Evolutionary conservation across 495 filamentous ascomycete species (phyloP).

Genomic region (Annulohypoxylon bovei): DNA sequence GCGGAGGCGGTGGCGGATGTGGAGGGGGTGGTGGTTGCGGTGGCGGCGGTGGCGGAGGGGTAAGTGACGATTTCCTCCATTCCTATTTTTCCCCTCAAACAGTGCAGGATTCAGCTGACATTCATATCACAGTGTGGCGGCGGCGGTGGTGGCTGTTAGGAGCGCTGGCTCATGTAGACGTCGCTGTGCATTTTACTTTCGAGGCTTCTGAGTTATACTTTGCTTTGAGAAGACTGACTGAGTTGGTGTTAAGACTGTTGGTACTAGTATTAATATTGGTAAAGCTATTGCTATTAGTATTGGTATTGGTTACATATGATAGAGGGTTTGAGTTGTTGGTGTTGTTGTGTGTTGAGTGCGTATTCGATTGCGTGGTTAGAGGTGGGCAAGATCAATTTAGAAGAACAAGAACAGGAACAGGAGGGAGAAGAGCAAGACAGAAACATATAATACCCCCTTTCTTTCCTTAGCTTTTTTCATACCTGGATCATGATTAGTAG

Average conservation of each 20-base stretch:
- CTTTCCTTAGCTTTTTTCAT: neutral
- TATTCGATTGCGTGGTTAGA: neutral
- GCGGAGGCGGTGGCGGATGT: slow-evolving; percentile 53
- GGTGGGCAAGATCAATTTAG: neutral
- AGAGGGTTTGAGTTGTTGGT: neutral
- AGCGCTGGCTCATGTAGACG: neutral
- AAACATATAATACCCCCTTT: neutral
- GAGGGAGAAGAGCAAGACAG: neutral
- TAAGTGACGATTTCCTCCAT: neutral
- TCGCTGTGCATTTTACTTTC: neutral
- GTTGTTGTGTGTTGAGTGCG: neutral
- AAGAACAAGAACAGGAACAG: too few relatives aligned
- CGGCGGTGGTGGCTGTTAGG: slow-evolving; percentile 7
- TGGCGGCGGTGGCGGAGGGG: slow-evolving; percentile 46
- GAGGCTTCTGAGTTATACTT: neutral
- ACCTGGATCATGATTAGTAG: too few relatives aligned
- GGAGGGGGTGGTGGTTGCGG: slow-evolving; percentile 48
- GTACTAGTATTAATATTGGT: neutral
- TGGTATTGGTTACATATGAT: neutral
- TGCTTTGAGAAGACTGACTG: neutral
- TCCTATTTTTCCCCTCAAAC: neutral
- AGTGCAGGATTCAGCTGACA: neutral
- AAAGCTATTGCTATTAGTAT: neutral
- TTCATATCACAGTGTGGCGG: neutral
- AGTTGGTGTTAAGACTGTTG: neutral